Evolutionary conservation across 2,329 filamentous ascomycete genomes (phyloP), one percentile per base, ranked within the genome.

Genomic region (Colletotrichum liriopes): DNA sequence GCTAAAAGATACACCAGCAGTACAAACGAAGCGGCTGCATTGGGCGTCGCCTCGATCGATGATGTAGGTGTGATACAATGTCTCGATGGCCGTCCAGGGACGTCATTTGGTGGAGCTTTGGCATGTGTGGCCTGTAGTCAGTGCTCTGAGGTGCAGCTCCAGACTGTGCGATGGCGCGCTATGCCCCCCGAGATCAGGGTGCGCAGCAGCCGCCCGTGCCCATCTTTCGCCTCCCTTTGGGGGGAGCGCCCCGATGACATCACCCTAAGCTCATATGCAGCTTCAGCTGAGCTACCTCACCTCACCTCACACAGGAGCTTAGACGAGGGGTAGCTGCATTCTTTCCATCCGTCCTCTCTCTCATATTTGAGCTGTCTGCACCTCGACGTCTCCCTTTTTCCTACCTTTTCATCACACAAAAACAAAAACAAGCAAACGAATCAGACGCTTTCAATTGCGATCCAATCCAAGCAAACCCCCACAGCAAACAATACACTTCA

Each of bases 51-150:
- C 23, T 20, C 18, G 54, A 70, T 72, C 70, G 70, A 72, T 72
- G 70, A 72, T 72, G 70, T 70, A 69, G 70, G 60, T 70, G 70
- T 72, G 70, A 72, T 70, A 70, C 70, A 65, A 72, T 70, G 70
- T 72, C 66, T 72, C 7, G 58, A 26, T 61, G 67, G 67, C 16
- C 23, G 45, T 55, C 69, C 69, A 23, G 37, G 54, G 29, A 72
- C 69, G 69, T 72, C 69, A 72, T 72, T 18, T 29, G 39, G 65
- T 56, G 65, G 65, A 39, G 0, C 51, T 56, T 51, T 29, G 47
- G 62, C 29, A 39, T 29, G 39, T 55, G 54, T 60, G 23, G 29
- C 32, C 45, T 51, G 29, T 26, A 52, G 66, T 55, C 26, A n/a
- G 32, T 39, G 52, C 66, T 16, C 29, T 54, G 56, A 32, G 45